phyloP scores from a whole-genome alignment of 78 protist genomes.

The Corallochytrium limacisporum region DNA sequence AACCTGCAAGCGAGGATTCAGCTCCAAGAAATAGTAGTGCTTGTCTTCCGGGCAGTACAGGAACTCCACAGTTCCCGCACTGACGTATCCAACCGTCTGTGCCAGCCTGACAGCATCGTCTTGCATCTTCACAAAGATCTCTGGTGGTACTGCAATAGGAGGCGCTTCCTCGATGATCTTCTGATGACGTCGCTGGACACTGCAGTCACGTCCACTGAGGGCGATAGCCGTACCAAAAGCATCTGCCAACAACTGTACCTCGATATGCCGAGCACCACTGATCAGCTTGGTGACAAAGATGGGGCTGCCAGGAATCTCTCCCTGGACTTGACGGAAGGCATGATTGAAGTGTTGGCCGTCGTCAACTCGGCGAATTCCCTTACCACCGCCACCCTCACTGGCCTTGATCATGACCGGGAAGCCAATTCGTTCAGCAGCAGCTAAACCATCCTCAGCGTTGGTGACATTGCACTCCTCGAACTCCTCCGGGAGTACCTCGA shows the following conservation, averaged over 20 bases:
- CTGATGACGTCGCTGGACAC: constrained; percentile 77
- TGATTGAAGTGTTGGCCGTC: constrained; percentile 26
- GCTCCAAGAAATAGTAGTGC: constrained; percentile 67
- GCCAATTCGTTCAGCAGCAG: constrained; percentile 35
- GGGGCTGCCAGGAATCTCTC: constrained; percentile 73
- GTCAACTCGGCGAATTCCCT: constrained; percentile 69
- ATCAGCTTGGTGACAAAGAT: constrained; percentile 68
- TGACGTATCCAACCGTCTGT: constrained; percentile 42
- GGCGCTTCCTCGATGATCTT: constrained; percentile 88
- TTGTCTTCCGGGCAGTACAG: constrained; percentile 22
- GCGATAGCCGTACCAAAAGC: constrained; percentile 24
- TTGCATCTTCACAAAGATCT: constrained; percentile 46
- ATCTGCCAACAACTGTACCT: constrained; percentile 40
- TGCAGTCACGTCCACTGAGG: constrained; percentile 75
- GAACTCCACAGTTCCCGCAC: constrained; percentile 84
- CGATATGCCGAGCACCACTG: constrained; percentile 46
- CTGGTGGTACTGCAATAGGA: constrained; percentile 16
- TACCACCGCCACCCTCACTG: constrained; percentile 78
- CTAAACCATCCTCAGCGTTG: constrained; percentile 29
- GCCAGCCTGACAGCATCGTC: constrained; percentile 57
- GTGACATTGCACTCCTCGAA: background rate
- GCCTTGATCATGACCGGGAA: constrained; percentile 87
- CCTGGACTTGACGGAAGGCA: constrained; percentile 12
- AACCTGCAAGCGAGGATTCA: constrained; percentile 75
- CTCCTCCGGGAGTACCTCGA: constrained; percentile 5